Percentiles rank a stretch among this genome's conserved stretches.
These are phyloP conservation scores for Solanum microdontum DNA, from an alignment of 257 asterid species.

Conservation along the genomic window DNA sequence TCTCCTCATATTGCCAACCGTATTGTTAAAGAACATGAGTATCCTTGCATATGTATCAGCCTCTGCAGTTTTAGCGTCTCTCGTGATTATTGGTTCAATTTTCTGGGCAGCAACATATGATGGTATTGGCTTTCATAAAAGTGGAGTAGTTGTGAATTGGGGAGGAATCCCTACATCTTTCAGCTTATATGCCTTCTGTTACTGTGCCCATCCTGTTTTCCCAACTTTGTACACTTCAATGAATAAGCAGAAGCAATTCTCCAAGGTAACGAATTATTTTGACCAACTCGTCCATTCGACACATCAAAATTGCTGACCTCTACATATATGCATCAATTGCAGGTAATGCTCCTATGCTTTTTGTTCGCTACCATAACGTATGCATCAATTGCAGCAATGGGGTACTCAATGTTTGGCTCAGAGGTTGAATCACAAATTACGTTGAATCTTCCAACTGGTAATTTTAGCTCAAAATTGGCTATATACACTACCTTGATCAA, in stretches of 20 bases:
- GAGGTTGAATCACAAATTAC: conserved; percentile 55
- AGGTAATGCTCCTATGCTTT: conserved; percentile 73
- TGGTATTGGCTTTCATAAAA: conserved; percentile 47
- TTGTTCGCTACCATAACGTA: conserved; percentile 45
- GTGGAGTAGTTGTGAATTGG: conserved; percentile 28
- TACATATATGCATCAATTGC: background rate
- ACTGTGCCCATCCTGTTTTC: conserved; percentile 92
- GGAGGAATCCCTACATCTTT: conserved; percentile 63
- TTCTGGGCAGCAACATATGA: conserved; percentile 53
- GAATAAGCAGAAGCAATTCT: conserved; percentile 60
- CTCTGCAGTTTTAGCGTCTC: conserved; percentile 62
- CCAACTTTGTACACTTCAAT: conserved; percentile 78
- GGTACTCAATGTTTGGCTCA: conserved; percentile 74
- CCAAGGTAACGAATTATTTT: conserved; percentile 34
- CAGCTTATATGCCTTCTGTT: conserved; percentile 78
- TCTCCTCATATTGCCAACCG: conserved; percentile 55
- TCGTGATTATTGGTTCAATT: conserved; percentile 46
- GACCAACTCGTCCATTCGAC: too few relatives aligned
- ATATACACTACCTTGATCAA: conserved; percentile 70
- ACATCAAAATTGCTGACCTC: too few relatives aligned
- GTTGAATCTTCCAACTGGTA: conserved; percentile 45
- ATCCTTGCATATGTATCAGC: conserved; percentile 76
- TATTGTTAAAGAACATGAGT: conserved; percentile 61
- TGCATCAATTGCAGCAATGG: conserved; percentile 57
- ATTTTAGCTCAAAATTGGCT: conserved; percentile 53